Evolutionary conservation across 805 yeast genomes (phyloP).

Genomic region (Barnettozyma sucrosica): DNA sequence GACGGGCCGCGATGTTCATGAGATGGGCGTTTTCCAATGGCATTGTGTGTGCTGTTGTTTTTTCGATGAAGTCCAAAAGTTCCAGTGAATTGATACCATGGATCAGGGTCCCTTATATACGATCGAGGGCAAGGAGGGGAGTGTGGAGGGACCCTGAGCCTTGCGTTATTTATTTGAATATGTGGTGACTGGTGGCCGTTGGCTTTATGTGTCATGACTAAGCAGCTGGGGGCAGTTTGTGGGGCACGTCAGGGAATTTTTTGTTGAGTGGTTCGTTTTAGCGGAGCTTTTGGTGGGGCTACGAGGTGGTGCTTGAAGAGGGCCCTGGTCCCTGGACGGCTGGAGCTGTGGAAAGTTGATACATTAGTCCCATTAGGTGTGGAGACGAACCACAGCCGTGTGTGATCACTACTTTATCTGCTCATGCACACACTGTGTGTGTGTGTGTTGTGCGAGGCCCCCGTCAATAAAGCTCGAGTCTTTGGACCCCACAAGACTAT

Average conservation of each 20-base stretch:
- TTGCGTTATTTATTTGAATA: not conserved
- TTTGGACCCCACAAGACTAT: not conserved
- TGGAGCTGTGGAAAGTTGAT: not conserved
- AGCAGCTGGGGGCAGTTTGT: constrained; percentile 2
- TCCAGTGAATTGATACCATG: not conserved
- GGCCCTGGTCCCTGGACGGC: not conserved
- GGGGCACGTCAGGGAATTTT: constrained; percentile 1
- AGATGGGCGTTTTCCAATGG: constrained; percentile 27
- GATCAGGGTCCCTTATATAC: not conserved
- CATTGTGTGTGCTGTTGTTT: constrained; percentile 11
- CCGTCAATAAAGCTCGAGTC: too few species aligned
- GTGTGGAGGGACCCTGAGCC: not conserved
- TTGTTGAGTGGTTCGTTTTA: constrained; percentile 1
- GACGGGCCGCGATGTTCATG: constrained; percentile 24
- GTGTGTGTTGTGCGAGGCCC: too few species aligned
- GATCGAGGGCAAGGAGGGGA: not conserved
- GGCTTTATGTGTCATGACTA: not conserved
- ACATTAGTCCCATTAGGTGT: not conserved
- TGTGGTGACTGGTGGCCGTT: not conserved
- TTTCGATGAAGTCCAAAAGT: not conserved
- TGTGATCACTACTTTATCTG: not conserved
- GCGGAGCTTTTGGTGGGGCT: constrained; percentile 2
- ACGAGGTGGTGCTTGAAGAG: not conserved
- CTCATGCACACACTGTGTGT: not conserved
- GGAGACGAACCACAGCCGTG: not conserved